Conservation (phyloP, 2,329 filamentous ascomycete species). For the Ophiostoma piceae region DNA sequence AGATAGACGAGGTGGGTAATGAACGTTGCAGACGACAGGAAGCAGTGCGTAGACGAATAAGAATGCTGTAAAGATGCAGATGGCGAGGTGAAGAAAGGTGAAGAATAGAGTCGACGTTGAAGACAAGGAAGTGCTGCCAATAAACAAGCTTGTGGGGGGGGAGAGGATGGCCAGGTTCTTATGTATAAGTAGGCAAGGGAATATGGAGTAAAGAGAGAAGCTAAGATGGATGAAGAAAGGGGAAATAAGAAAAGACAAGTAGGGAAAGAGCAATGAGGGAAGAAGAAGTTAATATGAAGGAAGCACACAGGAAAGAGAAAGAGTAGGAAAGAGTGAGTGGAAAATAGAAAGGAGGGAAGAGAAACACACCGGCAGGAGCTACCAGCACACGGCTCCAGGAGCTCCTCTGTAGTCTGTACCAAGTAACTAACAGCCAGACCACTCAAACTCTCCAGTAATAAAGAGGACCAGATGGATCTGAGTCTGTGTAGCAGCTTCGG, state of each 20-base stretch:
- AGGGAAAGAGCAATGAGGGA: background rate
- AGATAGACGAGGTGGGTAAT: background rate
- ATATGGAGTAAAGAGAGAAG: constrained; percentile 34
- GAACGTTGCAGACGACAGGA: background rate
- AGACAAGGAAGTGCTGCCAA: constrained; percentile 21
- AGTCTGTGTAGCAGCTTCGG: constrained; percentile 23
- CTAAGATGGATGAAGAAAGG: constrained; percentile 32
- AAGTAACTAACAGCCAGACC: background rate
- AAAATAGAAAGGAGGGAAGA: background rate
- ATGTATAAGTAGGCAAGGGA: constrained; percentile 29
- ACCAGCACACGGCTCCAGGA: background rate
- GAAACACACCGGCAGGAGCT: constrained; percentile 24
- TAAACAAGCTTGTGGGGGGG: constrained; percentile 22
- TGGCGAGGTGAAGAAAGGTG: background rate
- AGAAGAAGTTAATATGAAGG: background rate
- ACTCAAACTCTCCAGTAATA: background rate
- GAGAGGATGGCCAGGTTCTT: constrained; percentile 30
- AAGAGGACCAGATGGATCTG: constrained; percentile 10
- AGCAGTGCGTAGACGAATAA: background rate
- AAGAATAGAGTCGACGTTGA: constrained; percentile 5
- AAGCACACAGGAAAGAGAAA: background rate
- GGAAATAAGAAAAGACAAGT: constrained; percentile 18
- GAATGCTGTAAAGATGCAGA: background rate
- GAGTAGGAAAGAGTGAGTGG: background rate
- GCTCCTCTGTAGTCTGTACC: too few species aligned